Percentiles rank a stretch among this genome's conserved stretches.
phyloP scores from a whole-genome alignment of 371 early-diverging fungal genomes.

The Rhizopus stolonifer region DNA sequence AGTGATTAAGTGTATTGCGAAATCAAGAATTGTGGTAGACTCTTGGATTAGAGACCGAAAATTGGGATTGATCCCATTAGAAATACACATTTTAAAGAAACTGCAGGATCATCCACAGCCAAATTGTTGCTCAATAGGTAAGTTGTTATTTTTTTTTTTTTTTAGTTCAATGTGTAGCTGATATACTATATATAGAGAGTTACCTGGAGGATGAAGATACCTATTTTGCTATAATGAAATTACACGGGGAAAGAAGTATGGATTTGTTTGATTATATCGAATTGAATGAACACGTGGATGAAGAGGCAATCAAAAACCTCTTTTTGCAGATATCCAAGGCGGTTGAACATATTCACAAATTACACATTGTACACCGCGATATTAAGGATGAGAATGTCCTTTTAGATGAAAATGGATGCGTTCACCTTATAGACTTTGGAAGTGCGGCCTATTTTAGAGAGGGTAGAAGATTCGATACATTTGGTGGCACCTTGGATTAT shows the following conservation, averaged over 20 bases:
- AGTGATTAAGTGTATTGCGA: conserved; percentile 72
- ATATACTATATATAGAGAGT: no score
- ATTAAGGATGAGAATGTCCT: conserved; percentile 80
- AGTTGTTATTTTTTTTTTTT: no score
- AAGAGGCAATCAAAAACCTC: conserved; percentile 57
- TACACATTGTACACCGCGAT: conserved; percentile 76
- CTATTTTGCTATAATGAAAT: conserved; percentile 67
- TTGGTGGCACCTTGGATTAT: conserved; percentile 75
- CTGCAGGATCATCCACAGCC: conserved; percentile 56
- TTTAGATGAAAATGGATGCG: conserved; percentile 57
- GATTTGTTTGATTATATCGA: conserved; percentile 82
- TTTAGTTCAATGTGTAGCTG: no score
- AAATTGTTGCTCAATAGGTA: conserved; percentile 61
- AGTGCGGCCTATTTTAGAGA: conserved; percentile 65
- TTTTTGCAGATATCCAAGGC: conserved; percentile 67
- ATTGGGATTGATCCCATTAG: conserved; percentile 66
- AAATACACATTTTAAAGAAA: conserved; percentile 67
- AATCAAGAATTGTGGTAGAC: conserved; percentile 64
- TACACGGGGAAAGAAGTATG: conserved; percentile 67
- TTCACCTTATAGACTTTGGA: conserved; percentile 77
- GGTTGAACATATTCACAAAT: conserved; percentile 66
- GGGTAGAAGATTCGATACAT: conserved; percentile 67
- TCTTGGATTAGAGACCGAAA: conserved; percentile 68
- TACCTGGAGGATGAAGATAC: conserved; percentile 65
- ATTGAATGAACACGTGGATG: conserved; percentile 53